Conservation (phyloP, 1,284 basidiomycete genomes). For the Phellopilus nigrolimitatus region DNA sequence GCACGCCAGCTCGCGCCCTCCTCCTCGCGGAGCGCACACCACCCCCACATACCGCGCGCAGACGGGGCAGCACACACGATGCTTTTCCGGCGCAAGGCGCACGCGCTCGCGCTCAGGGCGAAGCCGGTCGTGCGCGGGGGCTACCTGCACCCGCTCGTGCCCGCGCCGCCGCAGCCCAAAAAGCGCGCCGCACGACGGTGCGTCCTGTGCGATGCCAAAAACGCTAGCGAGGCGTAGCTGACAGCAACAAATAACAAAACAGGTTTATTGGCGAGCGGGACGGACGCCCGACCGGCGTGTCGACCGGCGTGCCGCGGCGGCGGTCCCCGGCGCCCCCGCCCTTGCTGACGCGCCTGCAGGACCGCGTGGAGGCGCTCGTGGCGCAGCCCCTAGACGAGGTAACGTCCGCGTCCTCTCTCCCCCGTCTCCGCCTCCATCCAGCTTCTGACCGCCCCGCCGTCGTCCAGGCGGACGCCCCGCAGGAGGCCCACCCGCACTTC, state of each 20-base stretch:
- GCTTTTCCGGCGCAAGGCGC: neutral
- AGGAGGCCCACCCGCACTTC: neutral
- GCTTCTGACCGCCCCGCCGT: too few species aligned
- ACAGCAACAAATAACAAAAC: too few species aligned
- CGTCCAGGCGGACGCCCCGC: neutral
- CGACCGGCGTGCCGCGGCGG: neutral
- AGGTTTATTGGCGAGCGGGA: neutral
- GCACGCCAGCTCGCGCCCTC: neutral
- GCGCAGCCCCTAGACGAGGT: neutral
- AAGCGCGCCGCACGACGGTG: too few species aligned
- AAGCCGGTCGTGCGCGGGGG: neutral
- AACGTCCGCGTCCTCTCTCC: neutral
- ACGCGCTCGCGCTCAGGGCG: conserved; percentile 4
- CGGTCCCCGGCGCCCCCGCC: neutral
- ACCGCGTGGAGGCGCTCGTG: conserved; percentile 6
- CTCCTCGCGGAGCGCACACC: too few species aligned
- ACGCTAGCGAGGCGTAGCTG: too few species aligned
- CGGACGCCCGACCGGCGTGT: neutral
- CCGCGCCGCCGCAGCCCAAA: too few species aligned
- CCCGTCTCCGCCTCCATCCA: too few species aligned
- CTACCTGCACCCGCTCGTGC: conserved; percentile 2
- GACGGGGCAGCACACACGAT: too few species aligned
- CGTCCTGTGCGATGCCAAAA: too few species aligned
- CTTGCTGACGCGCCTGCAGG: neutral
- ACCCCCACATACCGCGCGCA: too few species aligned